These are phyloP conservation scores for Scalesia atractyloides DNA, from an alignment of 129 eudicot genomes.

Conservation along the genomic window DNA sequence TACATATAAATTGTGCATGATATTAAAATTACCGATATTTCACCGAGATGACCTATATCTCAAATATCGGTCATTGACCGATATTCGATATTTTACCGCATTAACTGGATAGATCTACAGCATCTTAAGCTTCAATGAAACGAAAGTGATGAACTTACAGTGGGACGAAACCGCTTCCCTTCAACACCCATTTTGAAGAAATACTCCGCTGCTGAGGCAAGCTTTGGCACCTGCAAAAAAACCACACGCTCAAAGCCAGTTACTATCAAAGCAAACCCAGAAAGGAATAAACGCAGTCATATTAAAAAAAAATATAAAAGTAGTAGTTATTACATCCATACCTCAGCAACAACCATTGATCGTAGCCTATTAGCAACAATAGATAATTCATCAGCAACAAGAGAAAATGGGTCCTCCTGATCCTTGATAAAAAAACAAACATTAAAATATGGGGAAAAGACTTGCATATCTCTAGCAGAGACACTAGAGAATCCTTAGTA, in stretches of 20 bases:
- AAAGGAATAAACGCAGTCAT: conserved; percentile 9
- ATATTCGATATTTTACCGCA: too few relatives aligned
- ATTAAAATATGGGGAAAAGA: neutral
- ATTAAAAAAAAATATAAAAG: neutral
- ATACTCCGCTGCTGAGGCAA: conserved; percentile 96
- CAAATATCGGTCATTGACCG: neutral
- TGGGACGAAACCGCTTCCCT: conserved; percentile 93
- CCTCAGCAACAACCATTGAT: conserved; percentile 93
- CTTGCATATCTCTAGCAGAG: neutral
- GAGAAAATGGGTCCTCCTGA: conserved; percentile 83
- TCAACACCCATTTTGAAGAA: conserved; percentile 93
- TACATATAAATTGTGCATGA: too few relatives aligned
- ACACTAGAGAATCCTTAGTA: neutral
- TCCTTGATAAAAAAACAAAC: conserved; percentile 43
- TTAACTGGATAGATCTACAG: neutral
- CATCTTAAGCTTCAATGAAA: conserved; percentile 4
- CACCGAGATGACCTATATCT: neutral
- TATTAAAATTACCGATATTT: too few relatives aligned
- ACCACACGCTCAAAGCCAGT: conserved; percentile 3
- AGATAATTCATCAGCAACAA: conserved; percentile 89
- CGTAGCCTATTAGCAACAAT: conserved; percentile 72
- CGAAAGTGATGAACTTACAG: conserved; percentile 48
- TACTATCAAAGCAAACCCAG: conserved; percentile 11
- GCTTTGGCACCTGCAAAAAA: conserved; percentile 80
- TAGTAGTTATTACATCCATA: conserved; percentile 17